These are phyloP conservation scores for Stentor roeselii DNA, from an alignment of 73 alveolate species.

Conservation along the genomic window DNA sequence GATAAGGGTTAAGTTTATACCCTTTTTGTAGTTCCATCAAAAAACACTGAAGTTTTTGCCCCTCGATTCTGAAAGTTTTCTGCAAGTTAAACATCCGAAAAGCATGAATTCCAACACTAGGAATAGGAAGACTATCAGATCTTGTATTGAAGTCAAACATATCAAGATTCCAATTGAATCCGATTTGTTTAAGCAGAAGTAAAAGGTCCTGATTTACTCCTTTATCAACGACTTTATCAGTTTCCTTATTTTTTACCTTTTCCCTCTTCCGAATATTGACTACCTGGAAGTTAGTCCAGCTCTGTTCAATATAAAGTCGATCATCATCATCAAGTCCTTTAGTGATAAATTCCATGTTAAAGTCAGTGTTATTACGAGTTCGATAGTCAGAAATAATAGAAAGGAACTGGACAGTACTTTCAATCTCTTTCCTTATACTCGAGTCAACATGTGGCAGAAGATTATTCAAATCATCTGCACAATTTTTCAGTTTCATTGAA, in stretches of 20 bases:
- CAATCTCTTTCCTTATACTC: neutral
- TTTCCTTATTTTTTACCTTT: neutral
- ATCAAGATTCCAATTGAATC: neutral
- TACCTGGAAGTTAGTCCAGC: neutral
- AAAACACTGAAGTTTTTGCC: no score
- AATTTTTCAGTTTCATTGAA: neutral
- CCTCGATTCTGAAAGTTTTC: neutral
- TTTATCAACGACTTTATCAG: neutral
- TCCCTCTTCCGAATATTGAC: neutral
- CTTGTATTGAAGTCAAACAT: slow-evolving; percentile 10
- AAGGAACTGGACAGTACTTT: neutral
- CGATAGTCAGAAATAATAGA: neutral
- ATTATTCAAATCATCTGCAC: neutral
- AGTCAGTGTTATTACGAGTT: neutral
- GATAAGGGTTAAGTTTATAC: slow-evolving; percentile 66
- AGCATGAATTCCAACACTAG: neutral
- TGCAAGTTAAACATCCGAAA: no score
- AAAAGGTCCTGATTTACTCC: neutral
- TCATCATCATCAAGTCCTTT: neutral
- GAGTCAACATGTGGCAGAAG: neutral
- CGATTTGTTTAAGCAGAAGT: neutral
- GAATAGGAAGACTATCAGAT: neutral
- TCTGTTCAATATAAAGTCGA: neutral
- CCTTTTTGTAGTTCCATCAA: slow-evolving; percentile 33
- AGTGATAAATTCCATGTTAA: neutral